Evolutionary conservation across 2,329 filamentous ascomycete species (phyloP).

Genomic region (Botrytis paeoniae): DNA sequence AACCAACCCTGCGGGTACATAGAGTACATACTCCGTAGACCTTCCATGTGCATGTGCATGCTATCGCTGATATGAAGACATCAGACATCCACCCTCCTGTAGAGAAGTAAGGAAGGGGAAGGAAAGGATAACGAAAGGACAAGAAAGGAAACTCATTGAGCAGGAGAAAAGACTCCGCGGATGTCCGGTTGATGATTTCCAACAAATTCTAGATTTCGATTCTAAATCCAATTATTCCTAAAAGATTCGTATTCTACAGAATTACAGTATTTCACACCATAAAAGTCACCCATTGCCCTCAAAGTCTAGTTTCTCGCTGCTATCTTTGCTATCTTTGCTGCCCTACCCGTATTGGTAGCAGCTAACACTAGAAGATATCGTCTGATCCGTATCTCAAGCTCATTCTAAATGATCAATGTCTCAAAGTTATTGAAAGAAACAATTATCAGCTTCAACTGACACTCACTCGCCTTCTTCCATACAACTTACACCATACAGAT

Average conservation of each 20-base stretch:
- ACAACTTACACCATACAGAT: neutral
- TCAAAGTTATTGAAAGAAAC: neutral
- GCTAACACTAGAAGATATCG: neutral
- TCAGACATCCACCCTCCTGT: neutral
- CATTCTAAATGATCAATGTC: neutral
- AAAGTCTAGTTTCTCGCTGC: neutral
- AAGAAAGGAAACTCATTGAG: neutral
- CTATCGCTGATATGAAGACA: neutral
- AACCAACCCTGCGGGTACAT: neutral
- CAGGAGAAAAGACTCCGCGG: neutral
- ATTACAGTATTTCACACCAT: neutral
- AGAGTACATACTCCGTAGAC: neutral
- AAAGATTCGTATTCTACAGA: neutral
- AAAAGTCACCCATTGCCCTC: neutral
- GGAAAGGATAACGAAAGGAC: neutral
- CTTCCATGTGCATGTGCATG: conserved; percentile 11
- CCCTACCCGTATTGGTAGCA: neutral
- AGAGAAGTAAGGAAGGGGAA: neutral
- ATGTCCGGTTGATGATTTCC: neutral
- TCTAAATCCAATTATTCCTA: neutral
- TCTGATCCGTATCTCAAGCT: neutral
- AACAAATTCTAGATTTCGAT: neutral
- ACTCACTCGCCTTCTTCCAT: neutral
- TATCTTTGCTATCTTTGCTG: neutral
- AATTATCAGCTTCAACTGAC: neutral